Base-by-base conservation (phyloP, 176 grass and related monocot genomes). In the Echinochloa phyllopogon region DNA sequence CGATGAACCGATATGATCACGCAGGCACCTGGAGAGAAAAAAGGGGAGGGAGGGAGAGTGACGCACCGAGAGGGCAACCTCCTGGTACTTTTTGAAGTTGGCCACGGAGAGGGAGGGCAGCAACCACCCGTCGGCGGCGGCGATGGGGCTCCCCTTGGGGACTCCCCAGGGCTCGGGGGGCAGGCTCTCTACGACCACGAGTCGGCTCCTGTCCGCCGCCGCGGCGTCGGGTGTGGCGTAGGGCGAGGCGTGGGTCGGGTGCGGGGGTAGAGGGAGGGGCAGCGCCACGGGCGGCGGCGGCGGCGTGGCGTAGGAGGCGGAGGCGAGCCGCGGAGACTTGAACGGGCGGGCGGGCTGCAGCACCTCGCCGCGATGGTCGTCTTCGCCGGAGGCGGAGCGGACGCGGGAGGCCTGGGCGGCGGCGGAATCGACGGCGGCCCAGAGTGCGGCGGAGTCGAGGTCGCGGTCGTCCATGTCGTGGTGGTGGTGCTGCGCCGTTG, bases 21-120 rank as follows among this genome's bases (percentile, higher is more conserved):
- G 57, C 57, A 58, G 21, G 20, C 21, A 58, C 55, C 17, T 3
- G 51, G 3, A 21, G 72, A 62, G 44, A 27, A 9, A 49, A 56
- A 47, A 55, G 40, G 8, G 50, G 37, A 71, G 61, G 18, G 56
- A 70, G 41, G 3, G 64, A 25, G 18, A 0, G 79, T 61, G 8
- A 53, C 78, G 83, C 86, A 98, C 95, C 87, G 78, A 86, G 76
- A 90, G 56, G 44, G 95, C 85, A 15, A 85, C 79, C 33, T 98
- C 87, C 86, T 98, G 95, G 83, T 91, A 93, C 64, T 93, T 88
- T 71, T 78, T 98, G 82, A 98, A 98, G 33, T 87, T 88, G 82
- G 82, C 86, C 1, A 95, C 89, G 25, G 95, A 98, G 61, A 94
- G 45, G 42, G 92, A 92, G 69, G 95, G 88, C 41, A 94, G 63